Base-by-base conservation (phyloP, 179 eudicot species). In the Pouteria campechiana region DNA sequence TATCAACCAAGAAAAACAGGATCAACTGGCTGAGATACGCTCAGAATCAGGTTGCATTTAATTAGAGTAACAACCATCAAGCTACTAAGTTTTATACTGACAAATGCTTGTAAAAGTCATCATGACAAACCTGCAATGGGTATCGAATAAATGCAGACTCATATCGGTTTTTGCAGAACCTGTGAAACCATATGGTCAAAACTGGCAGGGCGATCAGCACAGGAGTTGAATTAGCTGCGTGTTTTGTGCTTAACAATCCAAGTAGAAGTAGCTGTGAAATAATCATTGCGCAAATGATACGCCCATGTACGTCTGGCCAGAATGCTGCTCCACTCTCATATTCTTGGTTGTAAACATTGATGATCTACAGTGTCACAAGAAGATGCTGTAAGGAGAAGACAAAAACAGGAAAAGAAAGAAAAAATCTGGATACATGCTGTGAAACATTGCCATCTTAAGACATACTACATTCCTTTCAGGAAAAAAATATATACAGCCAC, bases 281-380 rank as follows among this genome's bases (percentile, higher is more conserved):
- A 38, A 79, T 63, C 61, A 78, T 39, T 3, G 81, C 85, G 33
- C 41, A 23, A 7, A 86, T 59, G 21, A 86, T 63, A 34, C 96
- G 85, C 25, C 78, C 75, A 58, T 86, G 96, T 37, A 86, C 93
- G 61, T 73, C 86, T 7, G 96, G 96, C 96, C 93, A 86, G 63
- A 79, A 86, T 25, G 96, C 86, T 39, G 79, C 96, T 33, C 67
- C 86, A 58, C 96, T 87, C 63, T 87, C 96, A 35, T 87, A 87
- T 63, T 79, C 78, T 52, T 87, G 96, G 63, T 87, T 79, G 73
- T 87, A 87, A 7, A 87, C 96, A 42, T 87, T 87, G 46, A 87
- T 83, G 46, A 87, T 61, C 96, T 87, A 83, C 64, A 61, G 6
- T 17, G 2, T 14, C 12, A 34, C 17, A 19, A 18, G 18, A 20